Evolutionary conservation across 2,329 filamentous ascomycete genomes (phyloP), one percentile per base, ranked within the genome.

Genomic region (Dendrostoma leiphaemia): DNA sequence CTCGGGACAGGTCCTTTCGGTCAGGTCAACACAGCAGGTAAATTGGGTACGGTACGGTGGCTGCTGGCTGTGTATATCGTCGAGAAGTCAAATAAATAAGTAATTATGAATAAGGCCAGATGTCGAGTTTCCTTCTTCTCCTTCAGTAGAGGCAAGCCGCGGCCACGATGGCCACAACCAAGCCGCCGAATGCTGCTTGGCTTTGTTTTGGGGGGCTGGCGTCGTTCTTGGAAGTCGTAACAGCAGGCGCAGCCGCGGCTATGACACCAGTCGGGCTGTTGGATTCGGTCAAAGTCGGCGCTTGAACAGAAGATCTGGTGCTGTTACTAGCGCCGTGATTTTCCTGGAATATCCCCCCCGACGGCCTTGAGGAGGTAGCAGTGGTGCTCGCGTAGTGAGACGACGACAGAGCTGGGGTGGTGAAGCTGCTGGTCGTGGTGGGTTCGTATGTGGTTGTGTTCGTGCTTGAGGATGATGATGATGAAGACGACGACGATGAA

Each of bases 151-250:
- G 68, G 61, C 72, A 78, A 15, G 74, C 74, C 24, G 80, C 75
- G 23, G 79, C 81, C 29, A 82, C 70, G 41, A 84, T 73, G 50
- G 81, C 81, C 43, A 84, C 73, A 40, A 84, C 69, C 21, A 84
- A 71, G 43, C 81, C 79, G 7, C 73, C 79, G 35, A 81, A 66
- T 47, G 81, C 79, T 46, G 75, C 73, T 49, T 75, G 75, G 47
- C 77, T 75, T 60, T 81, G 74, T 43, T 74, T 75, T 15, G 71
- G 71, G 6, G 63, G 68, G 5, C 63, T 64, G 19, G 73, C 76
- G 59, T 80, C 77, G 58, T 71, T 80, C 61, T 75, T 64, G 9
- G 65, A 62, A 19, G 64, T 60, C 19, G 63, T 51, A 12, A 65
- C 59, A 21, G 64, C 49, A 5, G 62, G 57, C 5, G 57, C 53